Base-by-base conservation (phyloP, 2,329 filamentous ascomycete genomes). In the Neospermospora avenae region DNA sequence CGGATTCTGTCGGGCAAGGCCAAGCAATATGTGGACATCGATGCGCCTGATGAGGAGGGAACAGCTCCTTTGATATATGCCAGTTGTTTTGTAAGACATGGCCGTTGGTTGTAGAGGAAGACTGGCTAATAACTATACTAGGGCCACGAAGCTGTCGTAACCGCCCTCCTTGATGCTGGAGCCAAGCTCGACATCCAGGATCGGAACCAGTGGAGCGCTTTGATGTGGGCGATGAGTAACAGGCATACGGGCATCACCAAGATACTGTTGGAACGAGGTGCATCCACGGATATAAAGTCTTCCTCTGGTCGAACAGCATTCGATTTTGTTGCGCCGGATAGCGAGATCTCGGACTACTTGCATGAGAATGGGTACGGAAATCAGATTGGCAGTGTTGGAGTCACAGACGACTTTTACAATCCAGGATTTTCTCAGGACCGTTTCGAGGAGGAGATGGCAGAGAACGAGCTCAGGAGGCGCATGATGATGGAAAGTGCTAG, bases 191-290 rank as follows among this genome's bases (percentile, higher is more conserved):
- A 99, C 76, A 88, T 88, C 69, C 93, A 98, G 75, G 95, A 99
- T 73, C 90, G 88, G 64, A 98, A 98, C 72, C 89, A 96, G 72
- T 99, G 95, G 95, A 98, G 91, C 70, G 90, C 95, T 14, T 81
- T 99, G 63, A 99, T 99, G 93, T 99, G 95, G 95, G 93, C 95
- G 53, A 98, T 98, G 91, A 99, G 95, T 58, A 99, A 99, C 75
- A 81, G 93, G 59, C 95, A 99, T 76, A 98, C 98, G 76, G 87
- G 87, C 51, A 99, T 99, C 67, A 93, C 93, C 37, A 98, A 98
- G 75, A 81, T 92, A 11, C 79, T 99, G 16, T 83, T 99, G 35
- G 93, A 99, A 73, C 90, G 95, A 70, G 93, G 93, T 16, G 95
- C 95, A 20, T 96, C 93, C n/a, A 89, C 93, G 3, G 93, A 98